Conservation (phyloP, 2,329 filamentous ascomycete species). For the Aspergillus latus region DNA sequence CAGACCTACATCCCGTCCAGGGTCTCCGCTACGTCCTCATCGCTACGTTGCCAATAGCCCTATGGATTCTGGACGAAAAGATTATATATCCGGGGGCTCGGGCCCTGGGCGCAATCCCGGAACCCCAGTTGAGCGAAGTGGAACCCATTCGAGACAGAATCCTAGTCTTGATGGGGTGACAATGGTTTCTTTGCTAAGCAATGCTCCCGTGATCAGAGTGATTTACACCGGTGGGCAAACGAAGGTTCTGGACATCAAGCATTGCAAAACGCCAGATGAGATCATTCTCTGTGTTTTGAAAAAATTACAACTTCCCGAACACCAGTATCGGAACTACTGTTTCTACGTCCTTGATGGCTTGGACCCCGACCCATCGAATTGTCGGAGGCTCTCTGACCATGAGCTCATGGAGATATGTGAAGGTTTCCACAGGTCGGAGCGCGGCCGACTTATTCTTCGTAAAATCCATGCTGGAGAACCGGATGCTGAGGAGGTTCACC, state of each 20-base stretch:
- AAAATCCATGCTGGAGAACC: slow-evolving; percentile 93
- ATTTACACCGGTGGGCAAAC: slow-evolving; percentile 90
- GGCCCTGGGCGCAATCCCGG: slow-evolving; percentile 56
- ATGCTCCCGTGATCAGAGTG: slow-evolving; percentile 86
- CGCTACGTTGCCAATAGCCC: slow-evolving; percentile 60
- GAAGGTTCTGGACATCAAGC: slow-evolving; percentile 89
- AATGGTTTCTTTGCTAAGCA: slow-evolving; percentile 79
- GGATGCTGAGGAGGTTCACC: slow-evolving; percentile 78
- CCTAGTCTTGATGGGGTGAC: slow-evolving; percentile 83
- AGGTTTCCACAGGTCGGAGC: slow-evolving; percentile 78
- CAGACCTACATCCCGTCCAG: slow-evolving; percentile 66
- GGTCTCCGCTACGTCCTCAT: slow-evolving; percentile 65
- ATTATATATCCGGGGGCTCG: slow-evolving; percentile 59
- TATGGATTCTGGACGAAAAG: slow-evolving; percentile 53
- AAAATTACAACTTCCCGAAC: slow-evolving; percentile 84
- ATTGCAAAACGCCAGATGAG: slow-evolving; percentile 87
- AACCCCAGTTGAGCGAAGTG: slow-evolving; percentile 65
- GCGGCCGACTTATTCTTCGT: slow-evolving; percentile 84
- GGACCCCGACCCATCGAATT: slow-evolving; percentile 77
- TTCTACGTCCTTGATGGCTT: slow-evolving; percentile 90
- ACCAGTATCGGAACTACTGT: slow-evolving; percentile 92
- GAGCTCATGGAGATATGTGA: slow-evolving; percentile 91
- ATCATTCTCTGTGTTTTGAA: slow-evolving; percentile 85
- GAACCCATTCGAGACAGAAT: slow-evolving; percentile 73
- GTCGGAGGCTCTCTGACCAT: slow-evolving; percentile 77